Evolutionary conservation across 1,284 basidiomycete genomes (phyloP), one percentile per base, ranked within the genome.

Genomic region (Austropuccinia psidii): DNA sequence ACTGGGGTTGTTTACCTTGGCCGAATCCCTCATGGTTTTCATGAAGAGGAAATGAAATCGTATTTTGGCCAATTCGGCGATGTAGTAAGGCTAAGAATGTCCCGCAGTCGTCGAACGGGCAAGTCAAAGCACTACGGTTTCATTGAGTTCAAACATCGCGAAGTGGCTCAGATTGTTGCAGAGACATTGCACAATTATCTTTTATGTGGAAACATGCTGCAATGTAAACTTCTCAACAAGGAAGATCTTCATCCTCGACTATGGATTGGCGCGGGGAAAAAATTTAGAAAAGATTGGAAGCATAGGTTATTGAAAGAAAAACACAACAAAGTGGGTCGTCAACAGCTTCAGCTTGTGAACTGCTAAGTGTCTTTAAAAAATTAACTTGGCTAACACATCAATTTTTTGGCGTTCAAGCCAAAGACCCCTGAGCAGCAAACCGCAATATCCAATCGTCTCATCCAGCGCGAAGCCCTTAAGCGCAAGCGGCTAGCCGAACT

Each of bases 141-240:
- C 83, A 85, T 99, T 79, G 95, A 98, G 82, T 96, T 99, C 80
- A 87, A 89, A 74, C 93, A 91, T 43, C 85, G 86, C 17, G 86
- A 90, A 1, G 94, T 98, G 52, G 94, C 95, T 0, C 83, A 91
- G 79, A 97, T 99, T 76, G 96, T 98, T 11, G 89, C 90, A 6
- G 96, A 98, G 79, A 98, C 96, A 55, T 98, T 98, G 95, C 87
- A 99, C 85, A 98, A 98, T 83, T 99, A 98, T 82, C 86, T 99
- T 35, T 85, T 99, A 77, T 87, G 90, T 84, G 94, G 94, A 3
- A 92, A 96, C 78, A 88, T 99, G 76, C 84, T 99, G 60, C 87
- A 87, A 75, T 97, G 95, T 83, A 88, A 90, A 78, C 82, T 92
- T 73, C 87, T 96, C 72, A 89, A 93, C 24, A 87, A 88, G 77